Evolutionary conservation across 352 stramenopile genomes (phyloP).

Genomic region (Saprolegnia diclina): DNA sequence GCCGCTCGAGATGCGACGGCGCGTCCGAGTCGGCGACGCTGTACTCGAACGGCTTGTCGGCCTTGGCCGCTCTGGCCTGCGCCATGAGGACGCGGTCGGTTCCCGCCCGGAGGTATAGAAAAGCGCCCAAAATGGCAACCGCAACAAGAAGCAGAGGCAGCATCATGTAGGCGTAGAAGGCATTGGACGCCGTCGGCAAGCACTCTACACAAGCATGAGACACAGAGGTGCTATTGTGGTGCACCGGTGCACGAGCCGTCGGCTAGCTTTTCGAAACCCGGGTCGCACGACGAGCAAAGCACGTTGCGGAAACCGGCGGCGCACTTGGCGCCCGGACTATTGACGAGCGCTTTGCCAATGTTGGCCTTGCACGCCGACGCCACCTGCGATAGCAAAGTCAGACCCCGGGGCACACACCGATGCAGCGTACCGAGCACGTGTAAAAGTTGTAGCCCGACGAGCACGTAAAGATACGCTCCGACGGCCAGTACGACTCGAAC

Average conservation of each 20-base stretch:
- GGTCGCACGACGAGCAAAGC: constrained; percentile 3
- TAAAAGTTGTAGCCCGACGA: constrained; percentile 58
- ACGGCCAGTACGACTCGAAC: constrained; percentile 54
- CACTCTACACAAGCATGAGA: not conserved
- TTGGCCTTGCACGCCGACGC: constrained; percentile 6
- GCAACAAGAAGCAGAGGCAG: not conserved
- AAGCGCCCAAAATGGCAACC: not conserved
- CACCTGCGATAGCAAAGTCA: constrained; percentile 32
- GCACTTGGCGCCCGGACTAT: constrained; percentile 24
- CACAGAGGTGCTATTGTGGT: not conserved
- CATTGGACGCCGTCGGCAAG: not conserved
- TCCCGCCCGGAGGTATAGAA: constrained; percentile 1
- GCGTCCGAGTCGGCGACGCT: constrained; percentile 16
- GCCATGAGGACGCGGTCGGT: constrained; percentile 13
- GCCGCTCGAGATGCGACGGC: constrained; percentile 31
- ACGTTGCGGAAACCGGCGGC: not conserved
- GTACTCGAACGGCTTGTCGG: constrained; percentile 4
- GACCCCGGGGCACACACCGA: constrained; percentile 26
- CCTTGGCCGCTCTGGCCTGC: constrained; percentile 8
- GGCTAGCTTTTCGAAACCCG: constrained; percentile 8
- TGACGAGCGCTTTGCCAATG: constrained; percentile 13
- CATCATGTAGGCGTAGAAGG: constrained; percentile 14
- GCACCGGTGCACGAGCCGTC: constrained; percentile 7
- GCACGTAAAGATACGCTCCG: constrained; percentile 54
- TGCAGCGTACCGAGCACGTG: constrained; percentile 43